phyloP scores from a whole-genome alignment of 2,329 filamentous ascomycete species.

The Xylariaceae sp. region DNA sequence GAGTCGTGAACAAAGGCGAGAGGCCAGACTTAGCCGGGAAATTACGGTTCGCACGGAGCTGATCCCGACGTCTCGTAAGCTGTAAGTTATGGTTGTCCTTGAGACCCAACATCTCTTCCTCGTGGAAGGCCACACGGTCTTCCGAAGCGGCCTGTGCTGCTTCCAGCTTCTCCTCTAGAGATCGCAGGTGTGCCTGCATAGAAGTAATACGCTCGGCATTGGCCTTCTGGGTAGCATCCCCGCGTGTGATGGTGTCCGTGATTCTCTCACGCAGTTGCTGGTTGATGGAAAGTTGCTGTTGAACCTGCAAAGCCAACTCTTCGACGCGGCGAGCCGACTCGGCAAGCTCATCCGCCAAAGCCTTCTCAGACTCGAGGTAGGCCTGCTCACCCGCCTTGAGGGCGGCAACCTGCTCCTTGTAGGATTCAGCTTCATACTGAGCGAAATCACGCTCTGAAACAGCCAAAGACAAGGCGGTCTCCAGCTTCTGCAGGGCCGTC shows the following conservation, averaged over 20 bases:
- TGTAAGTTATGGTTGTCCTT: slow-evolving; percentile 73
- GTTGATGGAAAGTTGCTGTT: slow-evolving; percentile 75
- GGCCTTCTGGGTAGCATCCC: slow-evolving; percentile 74
- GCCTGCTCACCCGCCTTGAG: slow-evolving; percentile 53
- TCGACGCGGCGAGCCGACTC: slow-evolving; percentile 74
- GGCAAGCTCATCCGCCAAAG: slow-evolving; percentile 63
- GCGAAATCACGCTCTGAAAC: slow-evolving; percentile 69
- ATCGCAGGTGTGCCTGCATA: slow-evolving; percentile 74
- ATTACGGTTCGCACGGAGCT: slow-evolving; percentile 41
- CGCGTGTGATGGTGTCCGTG: slow-evolving; percentile 71
- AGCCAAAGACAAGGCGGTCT: slow-evolving; percentile 62
- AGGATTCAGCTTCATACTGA: slow-evolving; percentile 56
- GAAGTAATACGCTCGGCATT: slow-evolving; percentile 78
- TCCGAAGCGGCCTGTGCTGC: slow-evolving; percentile 81
- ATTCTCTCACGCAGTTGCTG: slow-evolving; percentile 69
- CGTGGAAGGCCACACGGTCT: slow-evolving; percentile 74
- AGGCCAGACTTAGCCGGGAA: slow-evolving; percentile 56
- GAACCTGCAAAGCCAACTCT: slow-evolving; percentile 71
- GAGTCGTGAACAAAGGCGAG: slow-evolving; percentile 55
- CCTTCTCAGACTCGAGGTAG: slow-evolving; percentile 55
- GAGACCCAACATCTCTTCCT: slow-evolving; percentile 73
- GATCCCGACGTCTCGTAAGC: slow-evolving; percentile 65
- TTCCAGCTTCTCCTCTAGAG: slow-evolving; percentile 78
- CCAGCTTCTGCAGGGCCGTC: slow-evolving; percentile 59
- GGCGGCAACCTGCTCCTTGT: slow-evolving; percentile 56